Base-by-base conservation (phyloP, 1,139 yeast genomes). In the Wickerhamomyces sp. region DNA sequence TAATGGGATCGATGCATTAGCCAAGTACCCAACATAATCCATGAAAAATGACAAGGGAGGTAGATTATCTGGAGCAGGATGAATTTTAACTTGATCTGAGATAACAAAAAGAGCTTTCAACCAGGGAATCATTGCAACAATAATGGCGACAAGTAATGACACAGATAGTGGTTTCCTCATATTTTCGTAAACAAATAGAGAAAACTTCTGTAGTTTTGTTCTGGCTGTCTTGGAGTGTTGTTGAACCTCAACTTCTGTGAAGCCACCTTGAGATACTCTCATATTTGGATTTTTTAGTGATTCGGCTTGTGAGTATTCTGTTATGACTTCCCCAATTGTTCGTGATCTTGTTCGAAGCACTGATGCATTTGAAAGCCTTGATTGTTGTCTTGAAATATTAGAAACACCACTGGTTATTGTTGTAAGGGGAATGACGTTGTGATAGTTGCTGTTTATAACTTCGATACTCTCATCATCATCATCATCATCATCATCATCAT, bases 1-100 rank as follows among this genome's bases (percentile, higher is more conserved):
- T 45, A 87, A 66, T 1, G 97, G 97, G 19, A 90, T 96, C 19
- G 86, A 77, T 0, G 97, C 96, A 3, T 79, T 79, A 2, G 96
- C 96, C 4, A 89, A 68, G 58, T 89, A 90, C 15, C 75, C 58
- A 1, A 90, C 70, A 45, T 80, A 79, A 57, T 89, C 96, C 75
- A 89, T 82, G 10, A 88, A 42, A 49, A 87, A 87, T 22, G 87
- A 85, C 22, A 88, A 67, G 1, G 92, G 89, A 0, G 96, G 95
- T 40, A 68, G 69, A 3, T 70, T 68, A 58, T 89, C 97, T 0
- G 97, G 96, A 0, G 96, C 96, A 38, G 70, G 54, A 7, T 78
- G 84, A 25, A 78, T 60, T 48, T 58, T 9, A 46, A 58, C 70
- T 51, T 54, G 42, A 43, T 60, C 45, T 26, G 59, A 58, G 1